Evolutionary conservation across 1,139 yeast genomes (phyloP), one percentile per base, ranked within the genome.

Genomic region (Zygosaccharomyces pseudobailii): DNA sequence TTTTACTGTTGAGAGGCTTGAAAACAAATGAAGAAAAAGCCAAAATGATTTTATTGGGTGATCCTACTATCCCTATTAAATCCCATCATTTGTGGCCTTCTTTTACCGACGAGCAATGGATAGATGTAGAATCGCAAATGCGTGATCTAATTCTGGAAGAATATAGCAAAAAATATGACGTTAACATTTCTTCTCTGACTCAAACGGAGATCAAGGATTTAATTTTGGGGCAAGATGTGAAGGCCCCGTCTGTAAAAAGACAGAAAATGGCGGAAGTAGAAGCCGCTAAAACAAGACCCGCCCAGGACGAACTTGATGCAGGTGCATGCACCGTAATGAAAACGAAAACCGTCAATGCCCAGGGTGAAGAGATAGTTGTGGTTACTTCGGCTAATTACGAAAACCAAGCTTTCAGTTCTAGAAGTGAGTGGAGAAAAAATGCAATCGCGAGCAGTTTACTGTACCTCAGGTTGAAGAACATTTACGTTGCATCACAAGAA

Each of bases 41-140:
- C 0, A 86, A 84, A 61, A 69, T 83, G 55, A 84, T 90, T 45
- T 70, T 92, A 49, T 73, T 87, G 19, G 92, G 96, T 1, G 95
- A 87, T 58, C 73, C 83, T 33, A 75, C 83, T 2, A 76, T 86
- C 2, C 70, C 75, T 3, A 84, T 92, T 0, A 79, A 82, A 57
- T 84, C 80, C 38, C 87, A 89, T 61, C 97, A 90, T 63, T 70
- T 92, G 39, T 94, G 99, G 99, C 99, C 99, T 2, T 72, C 94
- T 1, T 80, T 89, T 52, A 72, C 79, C 3, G 87, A 84, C 55
- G 95, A 87, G 28, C 96, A 89, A 65, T 94, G 99, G 99, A 79
- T 87, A 45, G 83, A 80, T 39, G 87, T 90, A 31, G 99, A 94
- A 66, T 74, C 87, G 4, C 87, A 87, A 65, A 71, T 94, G 55